These are phyloP conservation scores for Ampelomyces quisqualis DNA, from an alignment of 2,329 filamentous ascomycete species.

Conservation along the genomic window DNA sequence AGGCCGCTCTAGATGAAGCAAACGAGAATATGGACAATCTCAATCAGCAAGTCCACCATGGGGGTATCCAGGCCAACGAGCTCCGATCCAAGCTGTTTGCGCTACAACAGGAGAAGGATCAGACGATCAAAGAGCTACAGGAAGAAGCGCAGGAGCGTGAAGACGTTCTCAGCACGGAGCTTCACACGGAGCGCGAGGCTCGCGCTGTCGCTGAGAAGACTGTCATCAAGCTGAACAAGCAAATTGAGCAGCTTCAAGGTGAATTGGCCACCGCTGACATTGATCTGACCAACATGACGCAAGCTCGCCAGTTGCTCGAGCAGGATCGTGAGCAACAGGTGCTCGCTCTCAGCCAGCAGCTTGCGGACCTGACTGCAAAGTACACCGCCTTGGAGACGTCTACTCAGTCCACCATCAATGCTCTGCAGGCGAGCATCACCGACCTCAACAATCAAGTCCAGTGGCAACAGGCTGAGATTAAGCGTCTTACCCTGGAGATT, in stretches of 20 bases:
- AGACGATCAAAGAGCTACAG: constrained; percentile 43
- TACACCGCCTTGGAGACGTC: constrained; percentile 35
- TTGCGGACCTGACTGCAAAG: constrained; percentile 37
- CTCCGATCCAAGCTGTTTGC: constrained; percentile 52
- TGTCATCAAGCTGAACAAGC: constrained; percentile 34
- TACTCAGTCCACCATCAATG: constrained; percentile 33
- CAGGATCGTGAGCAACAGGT: constrained; percentile 38
- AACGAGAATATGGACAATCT: constrained; percentile 46
- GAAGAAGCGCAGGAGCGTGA: constrained; percentile 43
- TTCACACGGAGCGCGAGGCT: constrained; percentile 43
- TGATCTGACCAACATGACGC: constrained; percentile 23
- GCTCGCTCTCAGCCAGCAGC: constrained; percentile 36
- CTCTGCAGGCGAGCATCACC: constrained; percentile 43
- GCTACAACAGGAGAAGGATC: constrained; percentile 47
- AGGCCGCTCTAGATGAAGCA: constrained; percentile 47
- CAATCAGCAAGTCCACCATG: constrained; percentile 43
- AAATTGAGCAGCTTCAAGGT: constrained; percentile 39
- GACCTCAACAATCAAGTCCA: constrained; percentile 45
- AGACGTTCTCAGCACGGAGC: constrained; percentile 41
- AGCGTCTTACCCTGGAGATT: constrained; percentile 32
- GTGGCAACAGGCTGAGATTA: constrained; percentile 43
- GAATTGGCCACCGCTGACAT: constrained; percentile 32
- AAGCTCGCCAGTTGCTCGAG: constrained; percentile 37
- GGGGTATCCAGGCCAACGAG: constrained; percentile 51
- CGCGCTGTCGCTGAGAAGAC: constrained; percentile 44